Evolutionary conservation across 164 flowering plant species (phyloP), one percentile per base, ranked within the genome.

Genomic region (Brasenia schreberi): DNA sequence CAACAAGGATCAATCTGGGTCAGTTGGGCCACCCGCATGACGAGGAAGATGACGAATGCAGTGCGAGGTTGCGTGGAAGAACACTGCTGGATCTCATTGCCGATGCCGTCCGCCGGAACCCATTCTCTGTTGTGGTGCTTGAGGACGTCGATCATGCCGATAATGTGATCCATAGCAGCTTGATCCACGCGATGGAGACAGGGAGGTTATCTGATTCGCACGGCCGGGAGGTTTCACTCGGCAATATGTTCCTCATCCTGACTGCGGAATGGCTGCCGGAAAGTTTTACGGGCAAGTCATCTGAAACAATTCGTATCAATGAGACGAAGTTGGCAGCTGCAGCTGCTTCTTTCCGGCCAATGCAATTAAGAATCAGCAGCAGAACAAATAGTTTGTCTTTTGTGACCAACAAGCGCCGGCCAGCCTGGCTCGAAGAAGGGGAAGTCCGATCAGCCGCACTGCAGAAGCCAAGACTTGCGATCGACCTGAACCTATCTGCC

Each of bases 211-310:
- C 81, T n/a, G 97, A 94, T 75, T 87, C 97, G 19, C 87, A 86
- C 60, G 96, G 97, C 56, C 91, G 99, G 18, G 99, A 94, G 69
- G 74, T 89, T 67, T 82, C 85, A 42, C 84, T 94, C 43, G 93
- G 88, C 11, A 91, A 82, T 67, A 83, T 84, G 12, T 81, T 86
- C 16, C 88, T 94, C 88, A 80, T 94, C 76, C 79, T 94, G 19
- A 87, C 95, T 2, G 72, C 94, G 10, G 77, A 75, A 71, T 85
- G 91, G 88, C 69, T 79, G 42, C 84, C 89, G 0, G 85, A 83
- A 1, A 69, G 78, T 59, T 63, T 73, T 43, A 76, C 65, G 43
- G 66, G 56, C 56, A 49, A 61, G 66, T 67, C 66, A 0, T 61
- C 77, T 0, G 64, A 76, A 12, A 69, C 70, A 5, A 27, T 59